A percentile compares a stretch with the other conserved stretches of the same genome.
Evolutionary conservation across 208 protist genomes (phyloP).

Genomic region (Trypanosoma cruzi): DNA sequence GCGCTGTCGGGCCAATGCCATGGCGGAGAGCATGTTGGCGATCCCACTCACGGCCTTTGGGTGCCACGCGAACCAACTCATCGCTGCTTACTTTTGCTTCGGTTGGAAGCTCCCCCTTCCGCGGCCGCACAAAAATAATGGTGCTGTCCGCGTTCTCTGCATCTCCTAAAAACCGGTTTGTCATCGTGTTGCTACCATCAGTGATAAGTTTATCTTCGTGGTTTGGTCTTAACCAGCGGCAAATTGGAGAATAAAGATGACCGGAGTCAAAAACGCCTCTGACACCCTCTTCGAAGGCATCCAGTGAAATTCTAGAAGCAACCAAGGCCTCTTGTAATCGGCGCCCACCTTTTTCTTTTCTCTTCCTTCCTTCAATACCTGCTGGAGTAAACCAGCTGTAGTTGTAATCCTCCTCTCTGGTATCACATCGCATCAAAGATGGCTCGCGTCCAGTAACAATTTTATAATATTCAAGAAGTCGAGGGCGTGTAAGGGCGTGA

Average conservation of each 20-base stretch:
- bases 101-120: constrained; percentile 33
- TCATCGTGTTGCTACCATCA: background rate
- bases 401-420: constrained; percentile 17
- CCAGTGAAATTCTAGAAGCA: background rate
- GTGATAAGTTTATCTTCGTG: background rate
- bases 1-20: constrained; percentile 52
- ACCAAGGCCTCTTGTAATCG: constrained; percentile 12
- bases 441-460: background rate
- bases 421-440: background rate
- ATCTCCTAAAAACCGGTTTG: background rate
- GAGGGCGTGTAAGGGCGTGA: constrained; percentile 21
- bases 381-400: constrained; percentile 28
- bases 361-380: background rate
- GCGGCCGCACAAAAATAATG: constrained; percentile 59
- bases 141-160: background rate
- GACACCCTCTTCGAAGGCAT: background rate
- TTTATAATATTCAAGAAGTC: constrained; percentile 15
- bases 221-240: background rate
- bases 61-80: constrained; percentile 34
- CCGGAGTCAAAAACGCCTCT: constrained; percentile 29
- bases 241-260: constrained; percentile 26
- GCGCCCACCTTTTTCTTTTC: constrained; percentile 1
- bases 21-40: constrained; percentile 67
- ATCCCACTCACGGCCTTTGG: constrained; percentile 78
- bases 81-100: constrained; percentile 15